A percentile compares a stretch with the other conserved stretches of the same genome.
Evolutionary conservation across 2,329 filamentous ascomycete species (phyloP).

Genomic region (Coniella vitis): DNA sequence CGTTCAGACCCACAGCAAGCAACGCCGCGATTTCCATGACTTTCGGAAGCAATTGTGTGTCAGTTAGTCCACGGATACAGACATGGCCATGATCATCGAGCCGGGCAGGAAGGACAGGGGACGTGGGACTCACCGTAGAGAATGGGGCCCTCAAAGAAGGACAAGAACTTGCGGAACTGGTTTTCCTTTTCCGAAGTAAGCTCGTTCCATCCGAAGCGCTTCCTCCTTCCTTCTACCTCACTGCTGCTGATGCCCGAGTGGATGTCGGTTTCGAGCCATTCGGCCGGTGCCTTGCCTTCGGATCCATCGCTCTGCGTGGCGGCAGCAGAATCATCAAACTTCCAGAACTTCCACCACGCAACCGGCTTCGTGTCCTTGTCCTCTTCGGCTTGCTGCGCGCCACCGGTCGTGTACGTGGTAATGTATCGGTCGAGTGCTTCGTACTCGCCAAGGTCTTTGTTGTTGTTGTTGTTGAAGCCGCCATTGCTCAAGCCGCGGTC

Average conservation of each 20-base stretch:
- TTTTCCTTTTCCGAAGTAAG: constrained; percentile 65
- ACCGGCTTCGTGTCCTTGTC: constrained; percentile 18
- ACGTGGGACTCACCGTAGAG: constrained; percentile 22
- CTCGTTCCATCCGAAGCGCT: constrained; percentile 62
- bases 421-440: constrained; percentile 28
- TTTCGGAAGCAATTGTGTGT: constrained; percentile 22
- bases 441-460: constrained; percentile 25
- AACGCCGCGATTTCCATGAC: constrained; percentile 70
- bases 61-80: background rate
- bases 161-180: constrained; percentile 61
- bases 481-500: background rate
- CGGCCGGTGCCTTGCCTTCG: constrained; percentile 44
- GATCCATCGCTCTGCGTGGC: constrained; percentile 30
- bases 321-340: constrained; percentile 25
- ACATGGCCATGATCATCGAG: too few relatives aligned
- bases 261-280: constrained; percentile 62
- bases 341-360: constrained; percentile 55
- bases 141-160: constrained; percentile 68
- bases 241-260: constrained; percentile 47
- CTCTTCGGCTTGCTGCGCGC: constrained; percentile 17
- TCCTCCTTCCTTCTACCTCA: constrained; percentile 56
- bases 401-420: constrained; percentile 24
- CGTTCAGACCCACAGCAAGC: constrained; percentile 63
- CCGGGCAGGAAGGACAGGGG: too few relatives aligned
- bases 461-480: background rate